A percentile compares a stretch with the other conserved stretches of the same genome.
Evolutionary conservation across 352 stramenopile genomes (phyloP).

Genomic region (Globisporangium irregulare): DNA sequence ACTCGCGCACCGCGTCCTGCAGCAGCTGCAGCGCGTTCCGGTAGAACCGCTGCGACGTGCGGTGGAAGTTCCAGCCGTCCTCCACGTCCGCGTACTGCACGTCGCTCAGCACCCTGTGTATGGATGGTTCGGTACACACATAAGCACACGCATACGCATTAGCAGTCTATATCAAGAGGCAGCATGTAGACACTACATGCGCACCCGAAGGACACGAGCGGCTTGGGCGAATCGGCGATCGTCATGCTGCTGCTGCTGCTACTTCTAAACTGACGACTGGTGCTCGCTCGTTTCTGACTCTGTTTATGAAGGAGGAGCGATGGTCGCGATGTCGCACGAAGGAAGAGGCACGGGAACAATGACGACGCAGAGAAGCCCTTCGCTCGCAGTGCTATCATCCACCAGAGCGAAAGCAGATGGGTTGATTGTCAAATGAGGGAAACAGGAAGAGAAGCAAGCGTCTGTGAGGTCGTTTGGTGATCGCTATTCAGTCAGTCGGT

Average conservation of each 20-base stretch:
- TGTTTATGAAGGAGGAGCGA: background rate
- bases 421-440: background rate
- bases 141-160: background rate
- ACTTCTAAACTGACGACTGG: background rate
- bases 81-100: conserved; percentile 84
- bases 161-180: background rate
- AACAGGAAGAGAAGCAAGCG: too few relatives aligned
- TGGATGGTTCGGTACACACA: background rate
- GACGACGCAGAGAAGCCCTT: too few relatives aligned
- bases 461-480: too few relatives aligned
- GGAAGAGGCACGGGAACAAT: background rate
- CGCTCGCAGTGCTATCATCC: too few relatives aligned
- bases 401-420: background rate
- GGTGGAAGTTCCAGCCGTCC: conserved; percentile 77
- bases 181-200: background rate
- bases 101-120: conserved; percentile 54
- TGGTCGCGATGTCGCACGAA: background rate
- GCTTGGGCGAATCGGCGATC: conserved; percentile 6
- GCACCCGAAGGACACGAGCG: conserved; percentile 59
- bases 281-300: background rate
- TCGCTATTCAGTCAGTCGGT: too few relatives aligned
- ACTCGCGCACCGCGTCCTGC: conserved; percentile 39
- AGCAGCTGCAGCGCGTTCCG: conserved; percentile 60
- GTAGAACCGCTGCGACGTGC: conserved; percentile 65
- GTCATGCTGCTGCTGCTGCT: background rate